Base-by-base conservation (phyloP, 768 basidiomycete genomes). In the Lactifluus piperatus region DNA sequence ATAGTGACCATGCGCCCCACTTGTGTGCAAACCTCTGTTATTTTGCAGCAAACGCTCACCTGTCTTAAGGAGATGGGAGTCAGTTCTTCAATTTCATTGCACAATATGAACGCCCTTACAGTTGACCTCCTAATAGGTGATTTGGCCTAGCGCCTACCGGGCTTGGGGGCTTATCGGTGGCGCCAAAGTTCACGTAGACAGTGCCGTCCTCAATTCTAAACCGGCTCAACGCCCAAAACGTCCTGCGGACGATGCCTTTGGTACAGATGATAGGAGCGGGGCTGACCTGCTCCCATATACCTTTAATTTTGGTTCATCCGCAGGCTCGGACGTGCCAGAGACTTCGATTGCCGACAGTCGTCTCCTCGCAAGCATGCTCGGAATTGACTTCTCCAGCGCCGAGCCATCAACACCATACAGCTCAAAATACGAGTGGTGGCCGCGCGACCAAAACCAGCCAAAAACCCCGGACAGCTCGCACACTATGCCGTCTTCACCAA, bases 51-150 rank as follows among this genome's bases (percentile, higher is more conserved):
- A 66, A 81, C 80, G 62, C 78, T 89, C 70, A 67, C 73, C 44
- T 83, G 81, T 29, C 72, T 88, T 46, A 81, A 81, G 67, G 82
- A 80, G 50, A 82, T 91, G 81, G 81, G 81, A 73, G 87, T 86
- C 64, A 49, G 79, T 60, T 20, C 27, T 47, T 37, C 13, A 13
- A 6, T 44, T 4, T 83, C 83, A 8, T 79, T 13, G 69, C 83
- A 14, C 26, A 20, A 3, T 34, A 34, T 11, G 11, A 27, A n/a
- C 16, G 14, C 16, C 87, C 70, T 67, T 71, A 46, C 81, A 79
- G 20, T 71, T 84, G 41, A 81, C 79, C 66, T 79, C 79, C 80
- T 85, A 80, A n/a, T 79, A 82, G 76, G 85, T 86, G 63, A 56
- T 79, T 30, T 65, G 64, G 64, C 62, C 64, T 4, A 64, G 62